Evolutionary conservation across 495 filamentous ascomycete genomes (phyloP).

Genomic region (Podospora australis): DNA sequence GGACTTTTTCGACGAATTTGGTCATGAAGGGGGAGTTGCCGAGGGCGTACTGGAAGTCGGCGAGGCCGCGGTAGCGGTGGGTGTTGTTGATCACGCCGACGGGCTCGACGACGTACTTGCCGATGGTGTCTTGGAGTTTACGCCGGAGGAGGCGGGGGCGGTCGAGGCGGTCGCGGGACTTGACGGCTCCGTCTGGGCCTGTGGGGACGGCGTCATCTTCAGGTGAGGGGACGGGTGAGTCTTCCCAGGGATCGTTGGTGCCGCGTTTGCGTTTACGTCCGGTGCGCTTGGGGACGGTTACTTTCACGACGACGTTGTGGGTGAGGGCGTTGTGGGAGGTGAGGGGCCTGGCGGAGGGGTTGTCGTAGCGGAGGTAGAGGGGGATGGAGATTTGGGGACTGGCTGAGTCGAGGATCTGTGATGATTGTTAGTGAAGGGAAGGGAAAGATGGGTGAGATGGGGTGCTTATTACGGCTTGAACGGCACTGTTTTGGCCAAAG

Average conservation of each 20-base stretch:
- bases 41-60: conserved; percentile 73
- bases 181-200: too few relatives aligned
- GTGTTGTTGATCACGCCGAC: conserved; percentile 69
- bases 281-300: conserved; percentile 80
- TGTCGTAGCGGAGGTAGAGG: conserved; percentile 68
- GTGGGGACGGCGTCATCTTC: conserved; percentile 1
- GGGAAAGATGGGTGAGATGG: not conserved
- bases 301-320: conserved; percentile 76
- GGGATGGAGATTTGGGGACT: conserved; percentile 41
- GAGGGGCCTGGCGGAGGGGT: conserved; percentile 68
- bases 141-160: conserved; percentile 47
- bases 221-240: conserved; percentile 12
- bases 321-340: conserved; percentile 62
- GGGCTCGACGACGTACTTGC: conserved; percentile 60
- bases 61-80: conserved; percentile 70
- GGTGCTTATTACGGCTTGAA: conserved; percentile 60
- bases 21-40: conserved; percentile 54
- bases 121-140: conserved; percentile 64
- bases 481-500: conserved; percentile 59
- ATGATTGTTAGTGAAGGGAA: not conserved
- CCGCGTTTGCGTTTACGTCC: conserved; percentile 78
- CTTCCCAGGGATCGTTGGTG: conserved; percentile 56
- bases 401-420: conserved; percentile 31
- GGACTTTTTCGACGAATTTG: conserved; percentile 56
- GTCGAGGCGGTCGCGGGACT: conserved; percentile 37